These are phyloP conservation scores for Stagonosporopsis vannaccii DNA, from an alignment of 2,329 filamentous ascomycete species.

Conservation along the genomic window DNA sequence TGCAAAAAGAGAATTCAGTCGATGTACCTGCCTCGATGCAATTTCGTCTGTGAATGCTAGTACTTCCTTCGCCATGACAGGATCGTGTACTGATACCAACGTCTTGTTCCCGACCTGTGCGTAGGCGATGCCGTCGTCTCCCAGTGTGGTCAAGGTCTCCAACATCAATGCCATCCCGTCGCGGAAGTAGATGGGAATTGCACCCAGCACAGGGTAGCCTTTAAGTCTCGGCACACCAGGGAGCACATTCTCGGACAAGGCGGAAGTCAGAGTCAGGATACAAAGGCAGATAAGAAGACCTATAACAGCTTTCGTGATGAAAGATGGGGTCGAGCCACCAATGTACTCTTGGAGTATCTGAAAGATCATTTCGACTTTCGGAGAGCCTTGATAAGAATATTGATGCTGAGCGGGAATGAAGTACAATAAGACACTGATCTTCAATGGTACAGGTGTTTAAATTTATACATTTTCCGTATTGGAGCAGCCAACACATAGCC, in stretches of 20 bases:
- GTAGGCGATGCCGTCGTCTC: constrained; percentile 10
- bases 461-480: no score
- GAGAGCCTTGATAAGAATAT: neutral
- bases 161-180: constrained; percentile 10
- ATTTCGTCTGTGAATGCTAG: constrained; percentile 6
- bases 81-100: constrained; percentile 10
- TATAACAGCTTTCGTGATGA: neutral
- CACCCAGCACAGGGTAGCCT: constrained; percentile 8
- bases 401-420: neutral
- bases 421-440: neutral
- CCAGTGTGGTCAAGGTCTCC: neutral
- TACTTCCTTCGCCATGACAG: constrained; percentile 6
- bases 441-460: neutral
- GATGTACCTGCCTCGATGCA: neutral
- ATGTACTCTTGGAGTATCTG: neutral
- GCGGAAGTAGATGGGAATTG: constrained; percentile 11
- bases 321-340: neutral
- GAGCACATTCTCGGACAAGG: neutral
- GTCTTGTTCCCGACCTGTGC: constrained; percentile 8
- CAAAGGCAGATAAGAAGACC: neutral
- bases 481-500: no score
- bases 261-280: neutral
- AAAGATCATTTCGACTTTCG: neutral
- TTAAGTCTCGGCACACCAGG: constrained; percentile 3
- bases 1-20: no score